Evolutionary conservation across 495 filamentous ascomycete species (phyloP).

Genomic region (Aspergillus heteromorphus): DNA sequence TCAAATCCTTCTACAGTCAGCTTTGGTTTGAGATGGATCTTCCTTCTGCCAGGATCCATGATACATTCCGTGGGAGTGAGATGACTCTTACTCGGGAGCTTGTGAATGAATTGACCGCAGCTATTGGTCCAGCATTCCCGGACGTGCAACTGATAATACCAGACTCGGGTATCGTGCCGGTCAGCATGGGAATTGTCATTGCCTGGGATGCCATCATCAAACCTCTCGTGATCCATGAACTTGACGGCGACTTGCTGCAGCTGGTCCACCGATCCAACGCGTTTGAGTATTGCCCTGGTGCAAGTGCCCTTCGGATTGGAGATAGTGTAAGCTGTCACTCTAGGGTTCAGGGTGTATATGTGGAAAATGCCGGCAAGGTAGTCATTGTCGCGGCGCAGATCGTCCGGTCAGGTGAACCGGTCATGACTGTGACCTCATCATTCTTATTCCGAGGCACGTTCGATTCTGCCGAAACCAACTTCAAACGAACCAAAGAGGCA

Average conservation of each 20-base stretch:
- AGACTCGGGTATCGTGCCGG: slow-evolving; percentile 10
- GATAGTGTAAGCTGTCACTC: slow-evolving; percentile 19
- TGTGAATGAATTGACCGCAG: slow-evolving; percentile 3
- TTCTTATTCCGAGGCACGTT: slow-evolving; percentile 24
- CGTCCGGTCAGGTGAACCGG: slow-evolving; percentile 14
- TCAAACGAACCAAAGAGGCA: slow-evolving; percentile 13
- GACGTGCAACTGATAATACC: slow-evolving; percentile 9
- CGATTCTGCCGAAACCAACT: slow-evolving; percentile 6
- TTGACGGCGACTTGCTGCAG: slow-evolving; percentile 28
- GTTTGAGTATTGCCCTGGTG: slow-evolving; percentile 19
- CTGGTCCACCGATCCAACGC: slow-evolving; percentile 30
- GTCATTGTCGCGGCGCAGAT: slow-evolving; percentile 24
- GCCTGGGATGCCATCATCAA: slow-evolving; percentile 29
- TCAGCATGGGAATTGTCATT: slow-evolving; percentile 22
- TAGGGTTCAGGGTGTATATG: slow-evolving; percentile 14
- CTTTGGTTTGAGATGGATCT: slow-evolving; percentile 78
- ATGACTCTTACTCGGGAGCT: slow-evolving; percentile 11
- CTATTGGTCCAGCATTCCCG: slow-evolving; percentile 8
- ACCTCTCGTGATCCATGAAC: slow-evolving; percentile 14
- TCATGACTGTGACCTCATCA: slow-evolving; percentile 21
- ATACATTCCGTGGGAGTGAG: slow-evolving; percentile 45
- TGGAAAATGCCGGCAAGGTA: slow-evolving; percentile 20
- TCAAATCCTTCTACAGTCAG: slow-evolving; percentile 90
- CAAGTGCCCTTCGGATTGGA: slow-evolving; percentile 19
- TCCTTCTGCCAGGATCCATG: slow-evolving; percentile 4